These are phyloP conservation scores for Rhynchosporium secalis DNA, from an alignment of 2,329 filamentous ascomycete species.

Conservation along the genomic window DNA sequence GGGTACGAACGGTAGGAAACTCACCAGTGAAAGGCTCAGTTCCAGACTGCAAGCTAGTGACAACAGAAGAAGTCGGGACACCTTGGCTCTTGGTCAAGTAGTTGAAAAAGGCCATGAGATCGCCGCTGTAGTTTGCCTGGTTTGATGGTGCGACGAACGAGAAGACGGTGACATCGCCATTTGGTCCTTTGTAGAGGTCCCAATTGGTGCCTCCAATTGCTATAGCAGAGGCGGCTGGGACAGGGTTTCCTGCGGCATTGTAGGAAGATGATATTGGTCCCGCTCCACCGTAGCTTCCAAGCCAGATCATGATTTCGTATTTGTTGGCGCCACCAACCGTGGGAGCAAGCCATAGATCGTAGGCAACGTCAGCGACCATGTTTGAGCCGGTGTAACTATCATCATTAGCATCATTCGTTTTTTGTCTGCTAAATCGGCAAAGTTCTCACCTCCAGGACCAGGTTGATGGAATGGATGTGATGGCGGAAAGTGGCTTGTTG, in stretches of 20 bases:
- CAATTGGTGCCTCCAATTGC: slow-evolving; percentile 53
- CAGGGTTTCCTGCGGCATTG: slow-evolving; percentile 41
- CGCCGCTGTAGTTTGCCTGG: slow-evolving; percentile 53
- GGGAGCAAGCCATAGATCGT: slow-evolving; percentile 58
- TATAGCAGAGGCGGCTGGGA: slow-evolving; percentile 51
- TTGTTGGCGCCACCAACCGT: slow-evolving; percentile 49
- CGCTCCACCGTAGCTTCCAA: slow-evolving; percentile 53
- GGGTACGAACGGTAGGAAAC: neutral
- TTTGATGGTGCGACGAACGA: slow-evolving; percentile 54
- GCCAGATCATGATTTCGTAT: slow-evolving; percentile 68
- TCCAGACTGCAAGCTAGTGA: slow-evolving; percentile 54
- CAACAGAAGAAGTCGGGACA: slow-evolving; percentile 50
- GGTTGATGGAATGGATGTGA: slow-evolving; percentile 42
- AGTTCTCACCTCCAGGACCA: slow-evolving; percentile 43
- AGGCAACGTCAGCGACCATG: slow-evolving; percentile 59
- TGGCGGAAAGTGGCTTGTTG: slow-evolving; percentile 40
- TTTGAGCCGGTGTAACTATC: slow-evolving; percentile 47
- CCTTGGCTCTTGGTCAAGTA: slow-evolving; percentile 54
- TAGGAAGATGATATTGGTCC: slow-evolving; percentile 53
- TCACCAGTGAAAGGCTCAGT: slow-evolving; percentile 57
- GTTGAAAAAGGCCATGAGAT: slow-evolving; percentile 57
- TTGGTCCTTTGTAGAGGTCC: slow-evolving; percentile 58
- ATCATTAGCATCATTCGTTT: neutral
- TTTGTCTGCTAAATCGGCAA: neutral
- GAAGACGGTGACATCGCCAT: slow-evolving; percentile 60